Evolutionary conservation across 2,329 filamentous ascomycete species (phyloP), one percentile per base, ranked within the genome.

Genomic region (Aspergillus fischeri): DNA sequence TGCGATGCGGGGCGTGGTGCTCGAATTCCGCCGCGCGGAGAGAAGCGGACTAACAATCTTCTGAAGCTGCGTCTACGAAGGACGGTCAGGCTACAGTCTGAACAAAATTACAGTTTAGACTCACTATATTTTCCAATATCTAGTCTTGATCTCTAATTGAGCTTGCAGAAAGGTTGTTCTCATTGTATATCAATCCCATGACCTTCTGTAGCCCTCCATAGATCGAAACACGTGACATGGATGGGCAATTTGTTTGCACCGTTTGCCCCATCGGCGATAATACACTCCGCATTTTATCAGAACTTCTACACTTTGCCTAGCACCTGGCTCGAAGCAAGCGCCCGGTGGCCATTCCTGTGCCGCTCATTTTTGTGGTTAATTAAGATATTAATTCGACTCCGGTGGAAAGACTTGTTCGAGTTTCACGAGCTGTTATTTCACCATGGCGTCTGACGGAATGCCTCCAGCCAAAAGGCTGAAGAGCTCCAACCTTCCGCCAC

Each of bases 381-480:
- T 35, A 2, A 35, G 2, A 17, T n/a, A 1, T 9, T 11, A 10
- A 9, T n/a, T n/a, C 5, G 17, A 24, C 2, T 11, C 6, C 14
- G 5, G 14, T 38, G 14, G 32, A 38, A 38, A 14, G 21, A 5
- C 14, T 44, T 35, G 14, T 10, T n/a, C 25, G 11, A n/a, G 21
- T n/a, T 20, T 42, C 29, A 25, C 17, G 20, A 38, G 29, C 11
- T 27, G 25, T 21, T 35, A 51, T 17, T 42, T 25, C 52, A 63
- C 53, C 51, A 75, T 75, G 73, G 66, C 70, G 52, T 65, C 70
- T 55, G 63, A 72, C 54, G 73, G 73, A 28, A 65, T 64, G 60
- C 73, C 73, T 32, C 73, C 73, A 48, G 71, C 72, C 62, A 75
- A 75, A 64, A 64, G 72, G 65, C 73, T 67, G 58, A 75, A 75